Evolutionary conservation across 2,329 filamentous ascomycete genomes (phyloP), one percentile per base, ranked within the genome.

Genomic region (Capronia americana): DNA sequence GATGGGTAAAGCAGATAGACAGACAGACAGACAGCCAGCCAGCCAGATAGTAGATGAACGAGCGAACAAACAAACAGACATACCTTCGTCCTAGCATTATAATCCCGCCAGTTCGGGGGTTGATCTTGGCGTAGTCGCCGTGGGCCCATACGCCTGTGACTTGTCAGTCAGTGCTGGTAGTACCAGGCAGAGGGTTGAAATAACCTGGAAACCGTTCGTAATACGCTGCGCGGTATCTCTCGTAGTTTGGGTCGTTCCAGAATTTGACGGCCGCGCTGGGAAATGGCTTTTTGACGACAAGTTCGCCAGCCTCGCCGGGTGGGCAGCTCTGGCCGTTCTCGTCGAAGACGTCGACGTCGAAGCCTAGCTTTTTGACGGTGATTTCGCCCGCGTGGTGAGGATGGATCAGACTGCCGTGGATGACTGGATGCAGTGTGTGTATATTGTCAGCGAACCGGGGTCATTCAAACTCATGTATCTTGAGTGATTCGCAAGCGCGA

Each of bases 191-290:
- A n/a, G n/a, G n/a, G n/a, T n/a, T 34, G 8, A 56, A 57, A 34
- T 57, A 14, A 63, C 60, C 50, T 10, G 20, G 14, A 55, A 63
- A 69, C n/a, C 20, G 38, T 24, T n/a, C 32, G 51, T 69, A 71
- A 38, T 71, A 78, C 0, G 75, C 72, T 53, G 74, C 70, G 46
- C 72, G 74, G 50, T 89, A 90, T 68, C 85, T 86, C 1, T 83
- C 79, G 0, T 84, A 83, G 0, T 82, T 83, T 0, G 81, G 76
- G 0, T 83, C 73, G 4, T 77, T 74, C 85, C 87, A 90, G 73
- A 91, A 87, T 71, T 80, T 86, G 38, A 88, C 81, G 0, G 92
- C 92, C 66, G 92, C 86, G 70, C 92, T 93, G n/a, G 92, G 92
- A 72, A 94, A 94, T 0, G 89, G 82, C 0, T 80, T 80, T 0